Conservation (phyloP, 148 eudicot genomes). For the Fallopia convolvulus region DNA sequence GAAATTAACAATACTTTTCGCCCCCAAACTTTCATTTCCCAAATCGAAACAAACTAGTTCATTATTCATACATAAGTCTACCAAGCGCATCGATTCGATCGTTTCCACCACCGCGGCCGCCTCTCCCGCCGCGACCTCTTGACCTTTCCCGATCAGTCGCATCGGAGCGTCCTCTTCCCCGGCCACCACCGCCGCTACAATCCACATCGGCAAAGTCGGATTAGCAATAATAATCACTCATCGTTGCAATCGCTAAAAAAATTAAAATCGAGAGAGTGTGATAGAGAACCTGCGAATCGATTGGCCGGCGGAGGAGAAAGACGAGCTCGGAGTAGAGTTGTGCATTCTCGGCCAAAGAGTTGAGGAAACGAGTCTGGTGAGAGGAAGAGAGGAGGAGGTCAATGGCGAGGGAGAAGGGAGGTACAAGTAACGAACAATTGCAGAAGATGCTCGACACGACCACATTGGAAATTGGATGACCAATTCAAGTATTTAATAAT, state of each 20-base stretch:
- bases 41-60: background rate
- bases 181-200: constrained; percentile 28
- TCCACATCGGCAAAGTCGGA: background rate
- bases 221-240: background rate
- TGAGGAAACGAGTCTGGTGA: background rate
- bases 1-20: background rate
- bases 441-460: background rate
- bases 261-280: background rate
- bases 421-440: background rate
- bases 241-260: background rate
- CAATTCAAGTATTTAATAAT: background rate
- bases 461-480: background rate
- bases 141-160: constrained; percentile 30
- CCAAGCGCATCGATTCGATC: constrained; percentile 83
- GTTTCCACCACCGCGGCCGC: constrained; percentile 35
- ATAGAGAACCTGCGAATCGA: constrained; percentile 24
- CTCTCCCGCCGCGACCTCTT: constrained; percentile 41
- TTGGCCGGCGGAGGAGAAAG: constrained; percentile 24
- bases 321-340: constrained; percentile 10
- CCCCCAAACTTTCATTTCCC: background rate
- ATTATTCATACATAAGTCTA: constrained; percentile 54
- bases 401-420: background rate
- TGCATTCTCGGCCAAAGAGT: background rate
- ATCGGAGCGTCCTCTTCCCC: constrained; percentile 39
- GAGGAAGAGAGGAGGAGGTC: constrained; percentile 5